Evolutionary conservation across 768 basidiomycete species (phyloP).

Genomic region (Lentinula edodes): DNA sequence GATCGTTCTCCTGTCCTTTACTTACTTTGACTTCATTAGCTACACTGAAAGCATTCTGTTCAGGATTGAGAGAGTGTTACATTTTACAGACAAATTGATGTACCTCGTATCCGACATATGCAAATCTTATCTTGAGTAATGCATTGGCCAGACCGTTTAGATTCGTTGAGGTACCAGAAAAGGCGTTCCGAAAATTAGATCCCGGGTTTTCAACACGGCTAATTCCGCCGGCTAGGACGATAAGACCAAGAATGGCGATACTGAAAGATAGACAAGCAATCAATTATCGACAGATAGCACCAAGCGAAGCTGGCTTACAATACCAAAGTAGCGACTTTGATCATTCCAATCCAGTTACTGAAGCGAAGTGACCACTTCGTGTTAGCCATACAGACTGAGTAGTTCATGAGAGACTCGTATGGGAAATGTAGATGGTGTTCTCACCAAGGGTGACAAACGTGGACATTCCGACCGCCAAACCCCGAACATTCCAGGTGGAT

Average conservation of each 20-base stretch:
- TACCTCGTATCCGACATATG: conserved; percentile 32
- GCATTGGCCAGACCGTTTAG: conserved; percentile 5
- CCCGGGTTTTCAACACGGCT: conserved; percentile 53
- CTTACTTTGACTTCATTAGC: conserved; percentile 26
- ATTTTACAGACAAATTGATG: conserved; percentile 20
- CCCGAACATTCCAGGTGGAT: conserved; percentile 28
- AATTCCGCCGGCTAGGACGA: conserved; percentile 48
- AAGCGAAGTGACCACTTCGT: conserved; percentile 32
- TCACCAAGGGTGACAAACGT: conserved; percentile 24
- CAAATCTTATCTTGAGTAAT: conserved; percentile 16
- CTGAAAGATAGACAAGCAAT: conserved; percentile 10
- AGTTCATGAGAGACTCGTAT: conserved; percentile 1
- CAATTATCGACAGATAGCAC: background rate
- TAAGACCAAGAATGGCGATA: conserved; percentile 52
- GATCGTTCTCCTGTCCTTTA: background rate
- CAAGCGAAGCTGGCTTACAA: conserved; percentile 17
- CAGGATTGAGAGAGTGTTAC: background rate
- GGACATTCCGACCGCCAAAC: conserved; percentile 28
- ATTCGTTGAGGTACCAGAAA: conserved; percentile 36
- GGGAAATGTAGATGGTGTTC: background rate
- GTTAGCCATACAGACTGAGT: conserved; percentile 24
- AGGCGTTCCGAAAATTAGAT: conserved; percentile 52
- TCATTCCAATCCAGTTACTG: conserved; percentile 26
- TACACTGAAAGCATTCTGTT: conserved; percentile 39
- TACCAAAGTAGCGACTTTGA: conserved; percentile 26